These are phyloP conservation scores for Cytospora paraplurivora DNA, from an alignment of 2,329 filamentous ascomycete genomes.

Conservation along the genomic window DNA sequence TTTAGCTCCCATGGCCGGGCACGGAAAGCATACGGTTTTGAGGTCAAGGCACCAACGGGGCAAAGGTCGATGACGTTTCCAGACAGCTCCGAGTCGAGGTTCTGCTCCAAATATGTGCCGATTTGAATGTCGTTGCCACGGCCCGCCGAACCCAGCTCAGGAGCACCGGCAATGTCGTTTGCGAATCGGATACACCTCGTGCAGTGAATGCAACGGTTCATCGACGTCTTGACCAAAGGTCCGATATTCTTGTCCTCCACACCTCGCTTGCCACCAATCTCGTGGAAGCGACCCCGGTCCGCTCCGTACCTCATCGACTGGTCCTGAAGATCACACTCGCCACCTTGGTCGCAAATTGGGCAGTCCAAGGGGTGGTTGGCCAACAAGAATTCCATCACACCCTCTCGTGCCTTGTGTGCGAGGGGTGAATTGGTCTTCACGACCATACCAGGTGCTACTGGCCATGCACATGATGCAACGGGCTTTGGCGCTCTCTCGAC, in stretches of 20 bases:
- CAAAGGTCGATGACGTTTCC: conserved; percentile 98
- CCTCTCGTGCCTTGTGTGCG: conserved; percentile 96
- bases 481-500: conserved; percentile 96
- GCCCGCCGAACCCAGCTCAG: conserved; percentile 90
- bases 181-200: conserved; percentile 97
- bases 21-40: conserved; percentile 97
- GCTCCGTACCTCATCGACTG: conserved; percentile 99
- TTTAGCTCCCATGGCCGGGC: conserved; percentile 96
- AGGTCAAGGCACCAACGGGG: conserved; percentile 93
- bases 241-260: conserved; percentile 99
- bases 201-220: conserved; percentile 99
- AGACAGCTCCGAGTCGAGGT: conserved; percentile 91
- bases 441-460: conserved; percentile 97
- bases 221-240: conserved; percentile 96
- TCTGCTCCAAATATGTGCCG: conserved; percentile 94
- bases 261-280: conserved; percentile 91
- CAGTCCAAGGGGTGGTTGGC: conserved; percentile 96
- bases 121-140: conserved; percentile 98
- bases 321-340: conserved; percentile 98
- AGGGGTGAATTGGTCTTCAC: conserved; percentile 98
- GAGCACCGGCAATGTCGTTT: conserved; percentile 94
- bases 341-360: conserved; percentile 97
- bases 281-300: conserved; percentile 95
- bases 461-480: conserved; percentile 98
- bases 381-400: conserved; percentile 97